These are phyloP conservation scores for Paraleonurus japonicus DNA, from an alignment of 257 asterid genomes.

Conservation along the genomic window DNA sequence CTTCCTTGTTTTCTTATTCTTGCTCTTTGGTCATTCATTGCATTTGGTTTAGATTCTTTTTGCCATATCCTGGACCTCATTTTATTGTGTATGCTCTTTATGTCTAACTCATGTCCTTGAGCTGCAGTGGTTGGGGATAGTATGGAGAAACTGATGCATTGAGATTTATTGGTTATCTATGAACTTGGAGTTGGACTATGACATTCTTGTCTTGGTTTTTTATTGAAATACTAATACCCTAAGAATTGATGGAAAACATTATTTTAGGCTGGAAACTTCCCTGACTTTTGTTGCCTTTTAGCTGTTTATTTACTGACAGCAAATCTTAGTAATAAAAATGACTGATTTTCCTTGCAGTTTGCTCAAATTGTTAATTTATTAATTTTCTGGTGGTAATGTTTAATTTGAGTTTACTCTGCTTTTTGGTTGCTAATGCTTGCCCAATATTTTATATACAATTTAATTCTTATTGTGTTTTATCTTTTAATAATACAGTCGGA, in stretches of 20 bases:
- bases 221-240: background rate
- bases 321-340: background rate
- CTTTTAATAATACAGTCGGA: constrained; percentile 59
- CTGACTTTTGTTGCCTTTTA: background rate
- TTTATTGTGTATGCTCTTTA: background rate
- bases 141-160: constrained; percentile 8
- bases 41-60: background rate
- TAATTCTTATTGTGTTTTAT: constrained; percentile 20
- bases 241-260: background rate
- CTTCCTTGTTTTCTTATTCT: background rate
- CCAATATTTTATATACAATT: background rate
- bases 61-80: background rate
- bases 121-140: background rate
- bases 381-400: constrained; percentile 14
- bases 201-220: background rate
- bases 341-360: constrained; percentile 5
- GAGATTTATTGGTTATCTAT: background rate
- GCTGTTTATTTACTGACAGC: background rate
- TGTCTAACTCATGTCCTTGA: background rate
- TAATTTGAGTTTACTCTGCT: constrained; percentile 9
- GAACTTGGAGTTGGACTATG: background rate
- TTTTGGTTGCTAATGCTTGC: background rate
- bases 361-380: constrained; percentile 7
- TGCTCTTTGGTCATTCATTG: background rate
- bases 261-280: background rate